These are phyloP conservation scores for Agaricus sinodeliciosus DNA, from an alignment of 768 basidiomycete species.

Conservation along the genomic window DNA sequence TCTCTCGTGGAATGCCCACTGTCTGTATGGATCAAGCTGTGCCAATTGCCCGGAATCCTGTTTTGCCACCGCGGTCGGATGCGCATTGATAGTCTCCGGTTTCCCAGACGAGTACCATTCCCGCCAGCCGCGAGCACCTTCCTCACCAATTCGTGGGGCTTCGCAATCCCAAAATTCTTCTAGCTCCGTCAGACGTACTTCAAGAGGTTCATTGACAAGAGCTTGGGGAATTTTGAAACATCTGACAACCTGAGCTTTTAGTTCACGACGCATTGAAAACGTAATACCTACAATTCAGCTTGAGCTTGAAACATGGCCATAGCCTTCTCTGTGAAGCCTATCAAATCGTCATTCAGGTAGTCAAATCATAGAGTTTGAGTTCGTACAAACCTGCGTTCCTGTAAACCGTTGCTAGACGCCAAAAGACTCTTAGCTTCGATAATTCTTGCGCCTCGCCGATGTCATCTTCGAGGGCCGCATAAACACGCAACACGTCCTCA, in stretches of 20 bases:
- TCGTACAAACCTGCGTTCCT: constrained; percentile 53
- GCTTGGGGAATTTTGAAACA: constrained; percentile 48
- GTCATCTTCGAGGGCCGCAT: constrained; percentile 31
- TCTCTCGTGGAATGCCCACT: constrained; percentile 60
- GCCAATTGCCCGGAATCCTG: constrained; percentile 9
- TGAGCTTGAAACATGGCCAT: constrained; percentile 80
- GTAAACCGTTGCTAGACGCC: constrained; percentile 60
- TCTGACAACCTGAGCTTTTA: constrained; percentile 27
- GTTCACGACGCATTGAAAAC: neutral
- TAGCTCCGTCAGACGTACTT: constrained; percentile 46
- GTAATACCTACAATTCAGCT: constrained; percentile 62
- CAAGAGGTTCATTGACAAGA: constrained; percentile 36
- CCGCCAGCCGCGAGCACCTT: constrained; percentile 60
- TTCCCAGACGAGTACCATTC: constrained; percentile 46
- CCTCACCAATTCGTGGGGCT: constrained; percentile 67
- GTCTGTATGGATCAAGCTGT: constrained; percentile 56
- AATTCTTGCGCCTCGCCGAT: constrained; percentile 39
- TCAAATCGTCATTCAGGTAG: constrained; percentile 8
- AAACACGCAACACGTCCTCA: constrained; percentile 41
- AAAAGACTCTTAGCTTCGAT: constrained; percentile 54
- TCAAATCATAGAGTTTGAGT: neutral
- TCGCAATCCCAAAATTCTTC: constrained; percentile 88
- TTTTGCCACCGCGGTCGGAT: neutral
- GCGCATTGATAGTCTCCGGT: constrained; percentile 19
- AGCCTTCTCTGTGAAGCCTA: constrained; percentile 71